A percentile compares a stretch with the other conserved stretches of the same genome.
These are phyloP conservation scores for Ascochyta rabiei DNA, from an alignment of 2,329 filamentous ascomycete species.

Conservation along the genomic window DNA sequence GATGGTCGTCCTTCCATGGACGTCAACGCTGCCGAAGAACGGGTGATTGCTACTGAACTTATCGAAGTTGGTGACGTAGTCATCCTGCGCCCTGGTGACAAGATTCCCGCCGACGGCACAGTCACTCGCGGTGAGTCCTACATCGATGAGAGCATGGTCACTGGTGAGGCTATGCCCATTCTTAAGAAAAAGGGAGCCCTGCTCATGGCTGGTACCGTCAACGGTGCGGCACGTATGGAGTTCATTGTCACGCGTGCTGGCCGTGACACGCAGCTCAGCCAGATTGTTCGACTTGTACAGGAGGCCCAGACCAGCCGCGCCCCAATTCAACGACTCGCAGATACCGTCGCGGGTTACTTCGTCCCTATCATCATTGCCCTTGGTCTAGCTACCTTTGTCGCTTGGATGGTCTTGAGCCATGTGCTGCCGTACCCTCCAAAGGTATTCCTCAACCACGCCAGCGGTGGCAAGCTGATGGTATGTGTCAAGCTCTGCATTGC, in stretches of 20 bases:
- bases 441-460: conserved; percentile 80
- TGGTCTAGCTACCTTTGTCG: conserved; percentile 81
- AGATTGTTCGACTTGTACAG: conserved; percentile 98
- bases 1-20: conserved; percentile 50
- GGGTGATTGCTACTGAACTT: conserved; percentile 88
- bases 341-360: conserved; percentile 90
- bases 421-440: conserved; percentile 80
- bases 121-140: conserved; percentile 91
- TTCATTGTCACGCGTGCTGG: conserved; percentile 92
- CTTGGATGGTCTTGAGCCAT: conserved; percentile 96
- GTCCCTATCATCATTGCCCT: conserved; percentile 87
- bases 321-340: conserved; percentile 91
- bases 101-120: conserved; percentile 90
- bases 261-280: conserved; percentile 93
- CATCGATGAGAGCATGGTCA: conserved; percentile 98
- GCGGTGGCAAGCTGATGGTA: conserved; percentile 93
- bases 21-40: conserved; percentile 76
- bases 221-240: conserved; percentile 88
- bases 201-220: conserved; percentile 93
- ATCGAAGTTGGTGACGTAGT: conserved; percentile 94
- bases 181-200: conserved; percentile 80
- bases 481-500: conserved; percentile 98
- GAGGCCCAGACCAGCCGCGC: conserved; percentile 94
- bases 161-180: conserved; percentile 94
- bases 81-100: conserved; percentile 90